Evolutionary conservation across 139 green algal genomes (phyloP), one percentile per base, ranked within the genome.

Genomic region (Medakamo hakoo): DNA sequence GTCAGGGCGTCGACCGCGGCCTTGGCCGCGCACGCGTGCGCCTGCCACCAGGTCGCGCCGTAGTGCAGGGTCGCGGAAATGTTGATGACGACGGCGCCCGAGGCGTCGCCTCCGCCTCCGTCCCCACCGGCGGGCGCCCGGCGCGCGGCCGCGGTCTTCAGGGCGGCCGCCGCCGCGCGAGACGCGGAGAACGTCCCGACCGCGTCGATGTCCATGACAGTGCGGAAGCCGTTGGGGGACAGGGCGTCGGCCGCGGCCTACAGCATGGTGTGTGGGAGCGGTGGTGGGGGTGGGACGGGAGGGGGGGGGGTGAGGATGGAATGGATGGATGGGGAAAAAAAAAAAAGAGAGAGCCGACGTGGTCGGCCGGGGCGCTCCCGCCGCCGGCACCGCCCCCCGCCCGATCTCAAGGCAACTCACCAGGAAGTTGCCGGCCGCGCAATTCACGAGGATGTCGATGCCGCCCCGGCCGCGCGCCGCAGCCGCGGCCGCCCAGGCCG

Each of bases 41-140:
- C 76, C 76, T 96, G 89, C 70, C 81, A 97, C 87, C 87, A 97
- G 1, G 85, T 93, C 4, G 89, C 90, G 3, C 86, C 86, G 69
- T 97, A 96, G 31, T 98, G 91, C 70, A 98, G 73, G 14, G 91
- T 98, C 55, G 86, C 86, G 60, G 77, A 90, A 75, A 98, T 98
- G 83, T 95, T 97, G 61, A 96, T 78, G 67, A 98, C 86, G 60
- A 62, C 64, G 2, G 49, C 61, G 21, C 57, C 59, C 4, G 27
- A n/a, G n/a, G n/a, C n/a, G n/a, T n/a, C n/a, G n/a, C n/a, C n/a
- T n/a, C n/a, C n/a, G n/a, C n/a, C n/a, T n/a, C n/a, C n/a, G n/a
- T n/a, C n/a, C n/a, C n/a, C n/a, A n/a, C n/a, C n/a, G n/a, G n/a
- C n/a, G n/a, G n/a, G n/a, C n/a, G n/a, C n/a, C n/a, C n/a, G n/a